Conservation (phyloP, 139 green algal species). For the Volvox reticuliferus region DNA sequence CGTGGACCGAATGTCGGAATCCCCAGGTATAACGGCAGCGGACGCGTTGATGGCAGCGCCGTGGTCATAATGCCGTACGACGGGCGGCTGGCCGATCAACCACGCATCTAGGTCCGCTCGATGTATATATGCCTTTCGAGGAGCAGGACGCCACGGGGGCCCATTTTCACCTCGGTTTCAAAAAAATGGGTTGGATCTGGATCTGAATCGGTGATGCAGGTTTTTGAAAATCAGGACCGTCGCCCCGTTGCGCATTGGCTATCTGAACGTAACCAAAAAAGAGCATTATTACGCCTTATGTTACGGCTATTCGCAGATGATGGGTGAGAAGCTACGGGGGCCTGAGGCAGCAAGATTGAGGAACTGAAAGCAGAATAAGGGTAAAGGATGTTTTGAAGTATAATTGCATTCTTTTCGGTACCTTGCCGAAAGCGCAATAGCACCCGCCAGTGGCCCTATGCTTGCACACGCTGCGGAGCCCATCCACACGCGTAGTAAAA, state of each 20-base stretch:
- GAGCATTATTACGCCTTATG: no score
- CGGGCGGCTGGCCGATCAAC: conserved; percentile 15
- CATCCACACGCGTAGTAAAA: background rate
- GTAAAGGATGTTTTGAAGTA: no score
- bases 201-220: background rate
- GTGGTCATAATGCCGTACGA: conserved; percentile 26
- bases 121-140: conserved; percentile 40
- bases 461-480: background rate
- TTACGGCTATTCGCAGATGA: no score
- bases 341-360: background rate
- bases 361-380: background rate
- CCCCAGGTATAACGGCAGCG: background rate
- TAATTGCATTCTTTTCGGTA: no score
- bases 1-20: background rate
- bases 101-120: conserved; percentile 56
- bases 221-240: background rate
- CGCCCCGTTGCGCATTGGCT: background rate
- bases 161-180: background rate
- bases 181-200: background rate
- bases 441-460: background rate
- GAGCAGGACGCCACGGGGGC: background rate
- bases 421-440: no score
- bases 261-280: background rate
- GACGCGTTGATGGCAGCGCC: background rate
- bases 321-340: no score